phyloP scores from a whole-genome alignment of 2,329 filamentous ascomycete species.

The Pestalotiopsis sp. region DNA sequence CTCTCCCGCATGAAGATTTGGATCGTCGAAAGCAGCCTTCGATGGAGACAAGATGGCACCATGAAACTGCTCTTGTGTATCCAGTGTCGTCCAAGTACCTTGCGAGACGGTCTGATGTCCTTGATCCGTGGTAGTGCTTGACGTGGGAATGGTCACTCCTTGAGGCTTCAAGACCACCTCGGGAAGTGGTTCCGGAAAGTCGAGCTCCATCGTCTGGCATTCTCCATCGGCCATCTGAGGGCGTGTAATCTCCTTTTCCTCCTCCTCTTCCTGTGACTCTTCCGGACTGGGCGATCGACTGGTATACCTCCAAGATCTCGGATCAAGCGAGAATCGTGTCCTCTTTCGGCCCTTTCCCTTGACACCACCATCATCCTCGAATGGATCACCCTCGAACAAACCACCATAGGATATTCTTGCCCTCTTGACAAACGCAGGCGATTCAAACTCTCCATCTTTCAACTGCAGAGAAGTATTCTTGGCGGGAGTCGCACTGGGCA shows the following conservation, averaged over 20 bases:
- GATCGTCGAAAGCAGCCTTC: neutral
- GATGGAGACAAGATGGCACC: neutral
- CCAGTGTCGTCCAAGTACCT: slow-evolving; percentile 2
- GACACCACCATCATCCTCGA: slow-evolving; percentile 68
- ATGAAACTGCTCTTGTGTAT: neutral
- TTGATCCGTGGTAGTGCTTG: slow-evolving; percentile 4
- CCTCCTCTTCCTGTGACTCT: slow-evolving; percentile 35
- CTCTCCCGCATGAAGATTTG: neutral
- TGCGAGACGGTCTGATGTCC: slow-evolving; percentile 9
- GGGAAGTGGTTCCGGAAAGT: slow-evolving; percentile 20
- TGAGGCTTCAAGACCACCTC: neutral
- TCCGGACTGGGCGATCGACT: slow-evolving; percentile 74
- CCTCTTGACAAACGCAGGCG: slow-evolving; percentile 79
- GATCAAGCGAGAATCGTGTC: slow-evolving; percentile 68
- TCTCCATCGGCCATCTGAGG: slow-evolving; percentile 39
- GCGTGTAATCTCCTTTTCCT: slow-evolving; percentile 20
- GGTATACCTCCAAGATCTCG: slow-evolving; percentile 73
- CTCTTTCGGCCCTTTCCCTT: slow-evolving; percentile 68
- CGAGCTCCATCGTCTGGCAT: slow-evolving; percentile 40
- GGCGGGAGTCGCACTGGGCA: slow-evolving; percentile 11
- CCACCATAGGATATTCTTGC: slow-evolving; percentile 70
- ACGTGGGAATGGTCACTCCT: neutral
- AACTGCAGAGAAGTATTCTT: slow-evolving; percentile 39
- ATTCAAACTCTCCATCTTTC: slow-evolving; percentile 63
- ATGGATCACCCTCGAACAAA: slow-evolving; percentile 67